Evolutionary conservation across 441 rosid genomes (phyloP).

Genomic region (Theobroma grandiflorum): DNA sequence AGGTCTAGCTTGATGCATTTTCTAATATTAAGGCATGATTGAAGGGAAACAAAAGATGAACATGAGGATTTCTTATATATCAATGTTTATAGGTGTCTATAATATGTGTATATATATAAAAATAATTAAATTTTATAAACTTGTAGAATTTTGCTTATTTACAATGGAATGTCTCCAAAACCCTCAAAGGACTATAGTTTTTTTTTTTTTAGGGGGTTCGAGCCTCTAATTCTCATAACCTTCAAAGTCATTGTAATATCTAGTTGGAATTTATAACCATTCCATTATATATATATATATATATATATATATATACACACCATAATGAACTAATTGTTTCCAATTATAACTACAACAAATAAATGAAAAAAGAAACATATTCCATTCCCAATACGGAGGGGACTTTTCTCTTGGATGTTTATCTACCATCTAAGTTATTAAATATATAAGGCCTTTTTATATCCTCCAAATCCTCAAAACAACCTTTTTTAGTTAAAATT

Average conservation of each 20-base stretch:
- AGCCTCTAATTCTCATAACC: too few relatives aligned
- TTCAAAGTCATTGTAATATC: background rate
- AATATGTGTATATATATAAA: background rate
- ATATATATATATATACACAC: too few relatives aligned
- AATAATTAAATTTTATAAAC: too few relatives aligned
- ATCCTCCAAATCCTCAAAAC: background rate
- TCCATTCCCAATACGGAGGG: background rate
- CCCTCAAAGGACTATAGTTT: too few relatives aligned
- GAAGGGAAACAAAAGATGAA: slow-evolving; percentile 37
- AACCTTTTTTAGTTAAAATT: too few relatives aligned
- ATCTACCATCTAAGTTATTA: too few relatives aligned
- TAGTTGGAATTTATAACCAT: background rate
- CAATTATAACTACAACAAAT: background rate
- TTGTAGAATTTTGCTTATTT: too few relatives aligned
- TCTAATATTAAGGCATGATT: slow-evolving; percentile 38
- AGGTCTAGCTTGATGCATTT: slow-evolving; percentile 19
- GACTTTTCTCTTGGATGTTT: background rate
- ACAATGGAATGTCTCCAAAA: too few relatives aligned
- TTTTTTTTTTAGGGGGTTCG: too few relatives aligned
- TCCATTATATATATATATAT: background rate
- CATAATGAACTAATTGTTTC: background rate
- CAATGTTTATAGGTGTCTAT: background rate
- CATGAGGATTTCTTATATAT: slow-evolving; percentile 31
- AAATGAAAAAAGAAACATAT: background rate
- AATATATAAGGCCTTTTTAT: background rate